Evolutionary conservation across 2,329 filamentous ascomycete genomes (phyloP), one percentile per base, ranked within the genome.

Genomic region (Epichloe scottii): DNA sequence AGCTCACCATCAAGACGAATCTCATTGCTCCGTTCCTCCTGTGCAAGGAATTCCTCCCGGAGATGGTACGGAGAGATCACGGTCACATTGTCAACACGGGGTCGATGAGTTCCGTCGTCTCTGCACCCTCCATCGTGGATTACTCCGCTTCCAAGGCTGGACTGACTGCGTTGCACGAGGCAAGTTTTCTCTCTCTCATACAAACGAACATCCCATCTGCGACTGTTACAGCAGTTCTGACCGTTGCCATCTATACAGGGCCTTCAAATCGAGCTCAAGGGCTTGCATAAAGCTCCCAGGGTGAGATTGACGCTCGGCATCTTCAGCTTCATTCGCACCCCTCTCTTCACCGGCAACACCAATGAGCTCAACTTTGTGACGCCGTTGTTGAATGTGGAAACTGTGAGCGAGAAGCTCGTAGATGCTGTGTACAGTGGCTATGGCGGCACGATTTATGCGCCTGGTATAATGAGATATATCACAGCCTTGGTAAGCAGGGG

Each of bases 1-100:
- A 66, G 46, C 39, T 60, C 3, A 66, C 63, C 4, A 49, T 68
- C 21, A 56, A 56, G 46, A 65, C 62, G 37, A 85, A 85, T 62
- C 69, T 78, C 1, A 65, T 82, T 8, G 69, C 77, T 0, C 81
- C 84, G 59, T 82, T 81, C 65, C 72, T 76, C 14, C 64, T 73
- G 76, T 42, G 67, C 70, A 44, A 79, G 58, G 74, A 82, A 53
- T 84, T 84, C 61, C 63, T 84, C 2, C 81, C 81, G 0, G 59
- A 68, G 19, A 82, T 85, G 74, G 66, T 79, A 26, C 59, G 63
- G 11, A 59, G 58, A 1, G 78, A 84, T 61, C 81, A 85, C 62
- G 82, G 82, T 5, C 81, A 83, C 66, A 67, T 85, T 41, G 74
- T 85, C 46, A 83, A 78, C 3, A 71, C 84, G 23, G 77, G 81